Percentiles rank a stretch among this genome's conserved stretches.
phyloP scores from a whole-genome alignment of 2,329 filamentous ascomycete species.

The Phoma herbarum region DNA sequence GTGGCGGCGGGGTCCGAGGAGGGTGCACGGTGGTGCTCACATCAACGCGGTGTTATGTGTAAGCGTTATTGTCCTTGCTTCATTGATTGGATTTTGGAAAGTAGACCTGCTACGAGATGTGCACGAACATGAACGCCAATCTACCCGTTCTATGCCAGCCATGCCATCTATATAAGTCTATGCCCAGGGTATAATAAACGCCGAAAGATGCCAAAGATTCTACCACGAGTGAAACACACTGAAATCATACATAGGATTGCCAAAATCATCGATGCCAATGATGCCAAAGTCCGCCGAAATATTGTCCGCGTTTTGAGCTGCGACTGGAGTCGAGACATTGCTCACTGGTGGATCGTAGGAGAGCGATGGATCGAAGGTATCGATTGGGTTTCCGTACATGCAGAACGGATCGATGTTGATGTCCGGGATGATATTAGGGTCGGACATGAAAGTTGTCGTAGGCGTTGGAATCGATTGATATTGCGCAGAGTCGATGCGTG shows the following conservation, averaged over 20 bases:
- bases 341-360: too few species aligned
- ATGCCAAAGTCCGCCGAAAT: background rate
- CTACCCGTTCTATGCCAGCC: slow-evolving; percentile 5
- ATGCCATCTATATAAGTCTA: slow-evolving; percentile 11
- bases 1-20: background rate
- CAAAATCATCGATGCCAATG: background rate
- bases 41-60: background rate
- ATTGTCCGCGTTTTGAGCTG: background rate
- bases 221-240: background rate
- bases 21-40: background rate
- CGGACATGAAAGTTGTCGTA: background rate
- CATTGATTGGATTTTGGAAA: background rate
- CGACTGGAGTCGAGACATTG: background rate
- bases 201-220: background rate
- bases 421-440: background rate
- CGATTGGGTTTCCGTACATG: slow-evolving; percentile 4
- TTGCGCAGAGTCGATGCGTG: background rate
- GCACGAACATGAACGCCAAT: slow-evolving; percentile 8
- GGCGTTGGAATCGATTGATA: background rate
- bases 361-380: background rate
- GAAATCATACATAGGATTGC: slow-evolving; percentile 1
- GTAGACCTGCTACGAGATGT: slow-evolving; percentile 9
- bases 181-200: slow-evolving; percentile 5
- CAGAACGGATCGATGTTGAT: background rate
- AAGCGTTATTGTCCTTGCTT: background rate